A percentile compares a stretch with the other conserved stretches of the same genome.
Conservation (phyloP, 176 grass and related monocot genomes). For the Musa itinerans region DNA sequence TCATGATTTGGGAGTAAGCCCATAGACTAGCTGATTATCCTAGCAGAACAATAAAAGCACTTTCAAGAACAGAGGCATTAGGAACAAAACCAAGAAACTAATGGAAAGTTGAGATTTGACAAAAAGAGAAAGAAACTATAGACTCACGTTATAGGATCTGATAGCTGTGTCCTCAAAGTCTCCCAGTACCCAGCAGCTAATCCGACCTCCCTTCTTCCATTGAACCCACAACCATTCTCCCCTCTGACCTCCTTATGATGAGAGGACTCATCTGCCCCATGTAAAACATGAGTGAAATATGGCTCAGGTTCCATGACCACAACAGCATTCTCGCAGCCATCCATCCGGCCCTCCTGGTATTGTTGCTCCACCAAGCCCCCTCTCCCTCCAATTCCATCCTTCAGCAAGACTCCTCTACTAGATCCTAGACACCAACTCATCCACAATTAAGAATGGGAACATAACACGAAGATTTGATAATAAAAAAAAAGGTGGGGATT, state of each 20-base stretch:
- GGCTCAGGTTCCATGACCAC: slow-evolving; percentile 13
- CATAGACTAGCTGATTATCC: neutral
- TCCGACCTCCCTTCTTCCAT: slow-evolving; percentile 43
- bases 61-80: neutral
- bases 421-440: slow-evolving; percentile 3
- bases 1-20: neutral
- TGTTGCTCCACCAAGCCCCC: slow-evolving; percentile 22
- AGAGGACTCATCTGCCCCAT: slow-evolving; percentile 20
- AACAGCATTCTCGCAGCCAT: slow-evolving; percentile 3
- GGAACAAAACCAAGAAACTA: neutral
- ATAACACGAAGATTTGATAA: neutral
- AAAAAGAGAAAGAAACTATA: neutral
- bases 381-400: slow-evolving; percentile 16
- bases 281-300: slow-evolving; percentile 11
- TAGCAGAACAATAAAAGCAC: no score
- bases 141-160: slow-evolving; percentile 56
- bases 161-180: slow-evolving; percentile 46
- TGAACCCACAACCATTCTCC: slow-evolving; percentile 45
- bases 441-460: slow-evolving; percentile 16
- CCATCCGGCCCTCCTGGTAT: slow-evolving; percentile 18
- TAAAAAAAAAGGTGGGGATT: neutral
- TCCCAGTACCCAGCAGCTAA: slow-evolving; percentile 46
- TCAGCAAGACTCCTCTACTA: slow-evolving; percentile 1
- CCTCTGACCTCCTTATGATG: slow-evolving; percentile 27
- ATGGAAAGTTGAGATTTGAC: neutral